These are phyloP conservation scores for Sequoia sempervirens DNA, from an alignment of 75 land plant genomes.

Conservation along the genomic window DNA sequence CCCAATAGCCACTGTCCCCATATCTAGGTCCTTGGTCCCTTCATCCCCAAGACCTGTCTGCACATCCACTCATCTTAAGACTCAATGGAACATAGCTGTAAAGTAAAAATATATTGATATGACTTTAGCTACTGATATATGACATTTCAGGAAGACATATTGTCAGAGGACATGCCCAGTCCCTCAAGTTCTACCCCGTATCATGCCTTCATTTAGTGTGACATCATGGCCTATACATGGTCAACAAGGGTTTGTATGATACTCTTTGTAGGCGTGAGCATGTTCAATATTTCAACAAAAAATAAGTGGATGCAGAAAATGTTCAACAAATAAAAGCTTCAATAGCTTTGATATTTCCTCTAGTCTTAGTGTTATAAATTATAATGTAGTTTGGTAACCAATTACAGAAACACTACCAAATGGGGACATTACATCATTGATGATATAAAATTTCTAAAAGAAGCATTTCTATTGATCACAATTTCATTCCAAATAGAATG, in stretches of 20 bases:
- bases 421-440: background rate
- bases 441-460: background rate
- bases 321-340: background rate
- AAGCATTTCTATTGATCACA: background rate
- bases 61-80: too few relatives aligned
- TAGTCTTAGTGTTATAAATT: background rate
- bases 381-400: background rate
- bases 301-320: background rate
- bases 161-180: background rate
- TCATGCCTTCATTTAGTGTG: background rate
- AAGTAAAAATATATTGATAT: background rate
- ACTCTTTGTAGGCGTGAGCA: background rate
- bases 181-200: background rate
- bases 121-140: background rate
- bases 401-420: background rate
- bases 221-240: background rate
- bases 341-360: background rate
- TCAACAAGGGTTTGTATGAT: background rate
- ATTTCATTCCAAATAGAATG: background rate
- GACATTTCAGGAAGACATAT: background rate
- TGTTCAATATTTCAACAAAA: background rate
- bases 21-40: too few relatives aligned
- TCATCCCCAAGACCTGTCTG: too few relatives aligned
- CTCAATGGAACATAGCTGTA: too few relatives aligned
- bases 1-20: too few relatives aligned